Evolutionary conservation across 176 grass and related monocot species (phyloP), one percentile per base, ranked within the genome.

Genomic region (Avena atlantica): DNA sequence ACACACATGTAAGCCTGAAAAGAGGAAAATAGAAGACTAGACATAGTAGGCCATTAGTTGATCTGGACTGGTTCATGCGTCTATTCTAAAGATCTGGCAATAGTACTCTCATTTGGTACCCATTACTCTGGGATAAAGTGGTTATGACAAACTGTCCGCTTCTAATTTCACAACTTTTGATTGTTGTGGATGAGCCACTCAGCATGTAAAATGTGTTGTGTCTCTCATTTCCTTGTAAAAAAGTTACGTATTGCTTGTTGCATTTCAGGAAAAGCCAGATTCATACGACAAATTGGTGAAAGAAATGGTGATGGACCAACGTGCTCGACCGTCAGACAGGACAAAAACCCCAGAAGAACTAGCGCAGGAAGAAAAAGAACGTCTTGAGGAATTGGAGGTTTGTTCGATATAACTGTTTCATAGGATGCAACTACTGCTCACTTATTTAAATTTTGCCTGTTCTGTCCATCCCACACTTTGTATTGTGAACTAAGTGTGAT

Each of bases 261-360:
- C 20, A 48, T 57, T 58, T 61, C 88, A 93, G 93, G 88, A 84
- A 63, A 87, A 90, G 70, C 78, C 93, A 62, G 92, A 95, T 57
- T 69, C 90, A 56, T 96, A 95, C 78, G 96, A 94, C 67, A 95
- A 98, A 92, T 76, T 98, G 81, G 93, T 98, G 31, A 98, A 92
- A 91, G 93, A 95, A 66, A 93, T 96, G 86, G 92, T 91, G 20
- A 91, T 94, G 89, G 96, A 98, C 67, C 87, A 83, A 74, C 90
- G 93, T 74, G 96, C 93, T 85, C 90, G 90, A 4, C 89, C 96
- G 24, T 98, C 93, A 58, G 93, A 96, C 80, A 86, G 90, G 81
- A 94, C 86, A 82, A 98, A 95, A 88, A 98, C 96, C 15, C 92
- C 96, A 78, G 93, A 98, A 91, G 93, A 96, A 91, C 92, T 98